Base-by-base conservation (phyloP, 2,329 filamentous ascomycete species). In the Leptodontidium sp. region DNA sequence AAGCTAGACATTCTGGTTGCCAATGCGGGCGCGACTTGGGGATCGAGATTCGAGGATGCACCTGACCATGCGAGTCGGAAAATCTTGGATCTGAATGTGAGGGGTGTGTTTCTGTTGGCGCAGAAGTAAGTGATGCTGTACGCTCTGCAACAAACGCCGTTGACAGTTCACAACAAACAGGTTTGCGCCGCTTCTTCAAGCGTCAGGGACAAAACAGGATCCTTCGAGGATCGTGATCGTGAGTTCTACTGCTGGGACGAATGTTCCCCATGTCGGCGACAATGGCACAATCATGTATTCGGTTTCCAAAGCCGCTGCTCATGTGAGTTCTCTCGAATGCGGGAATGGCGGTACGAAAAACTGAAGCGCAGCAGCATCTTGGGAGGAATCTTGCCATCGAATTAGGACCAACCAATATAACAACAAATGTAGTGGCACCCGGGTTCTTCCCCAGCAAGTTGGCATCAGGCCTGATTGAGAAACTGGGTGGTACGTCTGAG, bases 1-100 rank as follows among this genome's bases (percentile, higher is more conserved):
- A 87, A 73, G 82, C 73, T 93, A 38, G 87, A 91, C 75, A 90
- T 93, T 59, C 79, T 93, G 57, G 88, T 93, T 71, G 90, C 90
- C 9, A 93, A 93, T 76, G 90, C 90, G 0, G 90, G 90, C 6
- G 90, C 90, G 1, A 90, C 88, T 2, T 93, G 90, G 90, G 90
- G 90, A 3, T 86, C 85, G 67, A 81, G 82, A 35, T 92, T 92
- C 73, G 90, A 92, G 70, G 79, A 86, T 83, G 70, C 88, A 86
- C 78, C 88, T 84, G 49, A 88, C 85, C 77, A 81, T 79, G 71
- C 86, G 82, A 92, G 90, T 74, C 82, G 84, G 69, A 91, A 90
- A 78, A 89, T 92, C 55, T 87, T 92, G 83, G 88, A 91, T 75
- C 75, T 90, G 76, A 93, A 92, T 71, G 90, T 92, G 55, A 89